phyloP scores from a whole-genome alignment of 208 protist genomes.

The Angomonas deanei region DNA sequence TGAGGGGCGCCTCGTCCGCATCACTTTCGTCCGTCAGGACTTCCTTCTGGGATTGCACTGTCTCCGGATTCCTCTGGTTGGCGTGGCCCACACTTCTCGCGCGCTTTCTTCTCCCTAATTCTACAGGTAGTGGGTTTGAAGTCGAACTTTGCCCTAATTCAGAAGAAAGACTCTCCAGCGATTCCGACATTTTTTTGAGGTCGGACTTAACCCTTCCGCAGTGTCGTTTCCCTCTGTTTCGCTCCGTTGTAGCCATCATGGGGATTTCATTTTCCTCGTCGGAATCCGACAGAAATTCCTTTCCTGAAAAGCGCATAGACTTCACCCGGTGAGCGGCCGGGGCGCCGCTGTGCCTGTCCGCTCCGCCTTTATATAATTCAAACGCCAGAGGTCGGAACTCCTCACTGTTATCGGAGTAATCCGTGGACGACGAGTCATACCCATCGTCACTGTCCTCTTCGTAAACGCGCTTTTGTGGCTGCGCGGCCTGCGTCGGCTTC shows the following conservation, averaged over 20 bases:
- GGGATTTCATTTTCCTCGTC: slow-evolving; percentile 11
- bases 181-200: not conserved
- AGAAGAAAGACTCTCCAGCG: slow-evolving; percentile 11
- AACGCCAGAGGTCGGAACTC: slow-evolving; percentile 55
- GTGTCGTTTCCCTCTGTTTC: slow-evolving; percentile 5
- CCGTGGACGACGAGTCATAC: slow-evolving; percentile 17
- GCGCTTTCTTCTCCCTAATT: slow-evolving; percentile 2
- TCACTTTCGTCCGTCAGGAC: slow-evolving; percentile 3
- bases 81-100: slow-evolving; percentile 9
- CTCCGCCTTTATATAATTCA: slow-evolving; percentile 31
- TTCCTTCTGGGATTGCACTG: not conserved
- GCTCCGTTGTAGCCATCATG: not conserved
- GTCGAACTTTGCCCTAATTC: not conserved
- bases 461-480: not conserved
- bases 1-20: slow-evolving; percentile 31
- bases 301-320: slow-evolving; percentile 10
- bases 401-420: slow-evolving; percentile 49
- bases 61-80: not conserved
- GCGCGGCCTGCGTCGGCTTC: not conserved
- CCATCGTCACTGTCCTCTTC: slow-evolving; percentile 8
- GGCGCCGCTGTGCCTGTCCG: slow-evolving; percentile 16
- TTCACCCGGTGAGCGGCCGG: not conserved
- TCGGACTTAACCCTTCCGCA: slow-evolving; percentile 4
- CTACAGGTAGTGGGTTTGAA: not conserved
- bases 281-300: not conserved